Conservation (phyloP, 2,329 filamentous ascomycete genomes). For the Alternaria conjuncta region DNA sequence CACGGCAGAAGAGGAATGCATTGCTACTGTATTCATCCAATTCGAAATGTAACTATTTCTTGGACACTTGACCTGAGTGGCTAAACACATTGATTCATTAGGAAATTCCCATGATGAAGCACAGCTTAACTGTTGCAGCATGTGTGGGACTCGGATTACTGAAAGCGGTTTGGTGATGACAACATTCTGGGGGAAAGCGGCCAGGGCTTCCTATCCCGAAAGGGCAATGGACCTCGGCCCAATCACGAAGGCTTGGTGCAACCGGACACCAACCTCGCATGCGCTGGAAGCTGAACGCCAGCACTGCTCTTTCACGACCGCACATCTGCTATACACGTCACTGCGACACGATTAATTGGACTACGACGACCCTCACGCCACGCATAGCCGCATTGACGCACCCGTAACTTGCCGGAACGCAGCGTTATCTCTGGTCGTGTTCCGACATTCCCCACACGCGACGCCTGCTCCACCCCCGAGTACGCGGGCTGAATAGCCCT, state of each 20-base stretch:
- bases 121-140: neutral
- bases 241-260: slow-evolving; percentile 10
- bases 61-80: no score
- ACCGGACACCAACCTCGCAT: slow-evolving; percentile 15
- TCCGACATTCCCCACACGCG: slow-evolving; percentile 19
- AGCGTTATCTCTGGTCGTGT: neutral
- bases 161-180: neutral
- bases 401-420: slow-evolving; percentile 14
- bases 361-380: neutral
- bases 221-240: slow-evolving; percentile 25
- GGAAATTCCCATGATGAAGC: neutral
- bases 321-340: neutral
- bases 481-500: slow-evolving; percentile 4
- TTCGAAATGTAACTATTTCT: neutral
- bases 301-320: neutral
- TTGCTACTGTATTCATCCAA: neutral
- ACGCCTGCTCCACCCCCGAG: slow-evolving; percentile 14
- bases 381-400: slow-evolving; percentile 1
- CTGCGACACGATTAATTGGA: neutral
- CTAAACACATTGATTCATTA: neutral
- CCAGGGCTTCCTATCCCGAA: slow-evolving; percentile 16
- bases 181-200: neutral
- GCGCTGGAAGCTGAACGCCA: neutral
- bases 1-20: no score
- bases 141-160: neutral